Percentiles rank a stretch among this genome's conserved stretches.
Conservation (phyloP, 2,329 filamentous ascomycete genomes). For the Xylariaceae sp. region DNA sequence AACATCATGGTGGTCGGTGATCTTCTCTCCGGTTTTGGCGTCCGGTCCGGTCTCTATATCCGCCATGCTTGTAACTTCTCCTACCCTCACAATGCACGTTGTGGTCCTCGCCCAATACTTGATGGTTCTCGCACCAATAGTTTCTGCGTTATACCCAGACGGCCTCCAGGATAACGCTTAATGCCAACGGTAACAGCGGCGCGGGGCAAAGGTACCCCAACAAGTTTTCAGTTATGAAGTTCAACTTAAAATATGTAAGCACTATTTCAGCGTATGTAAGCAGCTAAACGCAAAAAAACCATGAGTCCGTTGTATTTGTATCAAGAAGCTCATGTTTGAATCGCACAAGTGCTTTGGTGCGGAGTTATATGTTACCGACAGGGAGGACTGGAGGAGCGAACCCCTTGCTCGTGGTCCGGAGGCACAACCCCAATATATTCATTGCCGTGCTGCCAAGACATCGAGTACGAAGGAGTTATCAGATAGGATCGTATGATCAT, state of each 20-base stretch:
- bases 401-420: background rate
- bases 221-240: too few relatives aligned
- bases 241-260: too few relatives aligned
- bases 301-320: too few relatives aligned
- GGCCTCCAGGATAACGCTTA: background rate
- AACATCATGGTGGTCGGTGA: constrained; percentile 18
- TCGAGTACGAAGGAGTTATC: background rate
- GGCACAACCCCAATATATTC: background rate
- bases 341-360: background rate
- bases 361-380: background rate
- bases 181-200: background rate
- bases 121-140: background rate
- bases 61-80: constrained; percentile 22
- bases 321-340: too few relatives aligned
- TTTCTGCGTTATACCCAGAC: background rate
- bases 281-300: too few relatives aligned
- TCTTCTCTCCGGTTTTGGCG: constrained; percentile 13
- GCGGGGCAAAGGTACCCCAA: too few relatives aligned
- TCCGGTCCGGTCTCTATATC: constrained; percentile 27
- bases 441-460: background rate
- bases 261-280: too few relatives aligned
- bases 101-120: background rate
- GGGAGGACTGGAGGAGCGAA: background rate
- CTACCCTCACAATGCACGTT: background rate
- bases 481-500: background rate